A percentile compares a stretch with the other conserved stretches of the same genome.
Conservation (phyloP, 192 early-diverging fungal species). For the Podila clonocystis region DNA sequence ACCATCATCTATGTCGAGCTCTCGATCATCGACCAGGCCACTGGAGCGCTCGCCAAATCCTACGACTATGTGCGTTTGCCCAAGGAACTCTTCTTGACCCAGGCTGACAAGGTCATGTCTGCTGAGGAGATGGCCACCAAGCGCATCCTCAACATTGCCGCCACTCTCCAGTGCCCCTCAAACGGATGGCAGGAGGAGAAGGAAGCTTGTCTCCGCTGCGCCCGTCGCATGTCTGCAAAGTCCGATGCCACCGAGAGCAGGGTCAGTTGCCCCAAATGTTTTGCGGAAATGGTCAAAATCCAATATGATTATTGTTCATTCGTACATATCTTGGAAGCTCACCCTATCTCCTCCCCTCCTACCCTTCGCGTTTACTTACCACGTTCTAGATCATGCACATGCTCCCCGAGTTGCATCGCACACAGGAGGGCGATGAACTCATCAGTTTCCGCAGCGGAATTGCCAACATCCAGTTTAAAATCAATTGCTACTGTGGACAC, state of each 20-base stretch:
- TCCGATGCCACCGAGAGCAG: slow-evolving; percentile 39
- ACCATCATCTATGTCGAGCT: slow-evolving; percentile 49
- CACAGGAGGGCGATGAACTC: slow-evolving; percentile 35
- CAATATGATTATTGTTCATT: not conserved
- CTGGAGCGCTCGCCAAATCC: slow-evolving; percentile 13
- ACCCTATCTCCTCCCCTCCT: too few relatives aligned
- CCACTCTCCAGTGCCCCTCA: slow-evolving; percentile 31
- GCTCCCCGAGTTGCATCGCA: slow-evolving; percentile 34
- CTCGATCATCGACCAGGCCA: slow-evolving; percentile 23
- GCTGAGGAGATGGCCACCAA: slow-evolving; percentile 37
- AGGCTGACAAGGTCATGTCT: slow-evolving; percentile 40
- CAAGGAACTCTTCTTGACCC: slow-evolving; percentile 24
- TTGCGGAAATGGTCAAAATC: not conserved
- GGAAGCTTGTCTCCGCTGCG: slow-evolving; percentile 41
- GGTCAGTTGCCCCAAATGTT: slow-evolving; percentile 19
- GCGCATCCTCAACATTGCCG: slow-evolving; percentile 17
- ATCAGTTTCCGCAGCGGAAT: slow-evolving; percentile 40
- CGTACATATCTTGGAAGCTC: not conserved
- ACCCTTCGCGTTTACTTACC: not conserved
- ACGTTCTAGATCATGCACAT: slow-evolving; percentile 33
- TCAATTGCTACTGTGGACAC: slow-evolving; percentile 49
- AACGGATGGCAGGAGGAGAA: slow-evolving; percentile 35
- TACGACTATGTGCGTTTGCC: slow-evolving; percentile 42
- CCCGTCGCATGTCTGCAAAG: slow-evolving; percentile 46
- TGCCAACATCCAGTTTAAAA: slow-evolving; percentile 47